Evolutionary conservation across 805 yeast species (phyloP), one percentile per base, ranked within the genome.

Genomic region (Yarrowia sp.): DNA sequence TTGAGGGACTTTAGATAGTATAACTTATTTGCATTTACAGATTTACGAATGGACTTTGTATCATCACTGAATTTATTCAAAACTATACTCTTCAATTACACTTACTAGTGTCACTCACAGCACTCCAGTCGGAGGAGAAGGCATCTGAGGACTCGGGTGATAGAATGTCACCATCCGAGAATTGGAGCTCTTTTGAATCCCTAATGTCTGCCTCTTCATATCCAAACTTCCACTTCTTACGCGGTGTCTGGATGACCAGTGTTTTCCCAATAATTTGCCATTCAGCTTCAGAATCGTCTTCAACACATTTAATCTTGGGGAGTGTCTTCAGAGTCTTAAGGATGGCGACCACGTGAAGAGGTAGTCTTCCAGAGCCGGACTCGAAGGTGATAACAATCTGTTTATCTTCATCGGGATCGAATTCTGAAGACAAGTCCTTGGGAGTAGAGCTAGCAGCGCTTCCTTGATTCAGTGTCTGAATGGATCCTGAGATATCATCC

Each of bases 81-180:
- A 9, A 19, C 7, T 19, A 48, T 21, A 35, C 36, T n/a, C 24
- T 17, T 16, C 4, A 12, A 14, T 21, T 49, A 49, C 26, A n/a
- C 30, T 51, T 33, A n/a, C 41, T 33, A 5, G 10, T 16, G 5
- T 51, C 58, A 33, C 58, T 51, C 1, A 51, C 30, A 5, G 41
- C 58, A 14, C 58, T 51, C 58, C 58, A 51, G 16, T 33, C 58
- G 2, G 58, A 51, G 12, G 58, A 51, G 9, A 51, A 51, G 32
- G 41, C 41, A 11, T 51, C 58, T 22, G 58, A 51, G 0, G 41
- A 21, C 6, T 22, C 58, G 2, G 41, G 58, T 5, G 58, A 51
- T 4, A 51, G n/a, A 2, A 51, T 11, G 10, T 51, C 58, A 2
- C 17, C 32, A 9, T 51, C 58, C 7, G 58, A 33, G 24, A 51